Conservation (phyloP, 169 alveolate species). For the Perkinsus marinus region DNA sequence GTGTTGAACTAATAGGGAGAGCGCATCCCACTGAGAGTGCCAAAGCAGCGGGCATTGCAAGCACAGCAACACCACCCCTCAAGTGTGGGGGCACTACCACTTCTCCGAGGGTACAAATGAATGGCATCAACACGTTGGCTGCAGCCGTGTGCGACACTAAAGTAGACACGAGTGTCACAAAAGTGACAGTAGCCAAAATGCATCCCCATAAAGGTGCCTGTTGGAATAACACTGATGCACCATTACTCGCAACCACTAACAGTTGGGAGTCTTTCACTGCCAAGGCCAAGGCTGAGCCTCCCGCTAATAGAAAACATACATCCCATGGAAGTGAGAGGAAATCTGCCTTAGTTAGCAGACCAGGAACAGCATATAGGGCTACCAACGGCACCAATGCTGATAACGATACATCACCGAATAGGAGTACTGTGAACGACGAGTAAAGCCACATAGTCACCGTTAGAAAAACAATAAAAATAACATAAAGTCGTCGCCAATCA, state of each 20-base stretch:
- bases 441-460: neutral
- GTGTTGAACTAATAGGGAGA: neutral
- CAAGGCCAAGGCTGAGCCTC: neutral
- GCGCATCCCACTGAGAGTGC: neutral
- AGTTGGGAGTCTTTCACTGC: neutral
- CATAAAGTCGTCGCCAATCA: neutral
- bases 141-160: neutral
- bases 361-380: neutral
- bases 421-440: neutral
- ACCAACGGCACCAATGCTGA: neutral
- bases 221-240: neutral
- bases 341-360: neutral
- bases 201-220: neutral
- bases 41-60: neutral
- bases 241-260: neutral
- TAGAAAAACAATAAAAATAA: neutral
- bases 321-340: neutral
- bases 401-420: neutral
- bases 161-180: neutral
- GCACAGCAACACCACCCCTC: neutral
- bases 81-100: neutral
- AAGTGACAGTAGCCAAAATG: neutral
- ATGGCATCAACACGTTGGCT: neutral
- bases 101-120: neutral
- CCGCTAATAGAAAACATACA: neutral